These are phyloP conservation scores for Forsythia suspensa DNA, from an alignment of 257 asterid species.

Conservation along the genomic window DNA sequence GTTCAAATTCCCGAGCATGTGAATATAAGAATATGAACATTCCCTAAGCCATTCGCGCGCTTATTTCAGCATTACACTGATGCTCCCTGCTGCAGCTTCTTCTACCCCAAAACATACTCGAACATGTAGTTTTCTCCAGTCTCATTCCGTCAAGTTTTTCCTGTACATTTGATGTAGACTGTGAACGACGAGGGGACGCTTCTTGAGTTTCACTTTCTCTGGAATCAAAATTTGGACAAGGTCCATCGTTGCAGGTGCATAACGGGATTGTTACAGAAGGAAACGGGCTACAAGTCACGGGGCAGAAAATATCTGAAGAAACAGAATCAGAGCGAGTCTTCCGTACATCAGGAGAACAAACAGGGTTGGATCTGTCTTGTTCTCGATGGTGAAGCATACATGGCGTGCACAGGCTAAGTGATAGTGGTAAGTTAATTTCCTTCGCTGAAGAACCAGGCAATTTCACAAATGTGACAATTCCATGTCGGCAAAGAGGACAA, in stretches of 20 bases:
- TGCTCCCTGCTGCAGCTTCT: conserved; percentile 95
- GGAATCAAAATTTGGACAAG: conserved; percentile 65
- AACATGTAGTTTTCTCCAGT: conserved; percentile 72
- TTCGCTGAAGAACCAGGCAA: conserved; percentile 67
- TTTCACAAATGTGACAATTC: conserved; percentile 58
- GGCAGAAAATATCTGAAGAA: conserved; percentile 76
- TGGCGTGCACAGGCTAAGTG: conserved; percentile 80
- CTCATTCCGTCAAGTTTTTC: conserved; percentile 65
- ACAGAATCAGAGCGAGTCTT: conserved; percentile 73
- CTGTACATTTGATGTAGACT: conserved; percentile 45
- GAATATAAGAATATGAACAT: background rate
- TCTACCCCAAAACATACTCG: conserved; percentile 94
- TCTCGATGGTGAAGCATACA: conserved; percentile 92
- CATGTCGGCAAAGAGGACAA: conserved; percentile 85
- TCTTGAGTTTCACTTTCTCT: conserved; percentile 47
- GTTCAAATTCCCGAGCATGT: background rate
- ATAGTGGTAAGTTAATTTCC: conserved; percentile 59
- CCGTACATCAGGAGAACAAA: conserved; percentile 59
- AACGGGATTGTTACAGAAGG: conserved; percentile 83
- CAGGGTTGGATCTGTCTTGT: conserved; percentile 52
- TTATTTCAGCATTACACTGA: conserved; percentile 93
- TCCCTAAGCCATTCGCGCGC: conserved; percentile 41
- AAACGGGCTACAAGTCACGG: conserved; percentile 89
- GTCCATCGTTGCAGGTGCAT: conserved; percentile 85
- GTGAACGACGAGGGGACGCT: conserved; percentile 62